Base-by-base conservation (phyloP, 768 basidiomycete genomes). In the Leucogyrophana mollusca region DNA sequence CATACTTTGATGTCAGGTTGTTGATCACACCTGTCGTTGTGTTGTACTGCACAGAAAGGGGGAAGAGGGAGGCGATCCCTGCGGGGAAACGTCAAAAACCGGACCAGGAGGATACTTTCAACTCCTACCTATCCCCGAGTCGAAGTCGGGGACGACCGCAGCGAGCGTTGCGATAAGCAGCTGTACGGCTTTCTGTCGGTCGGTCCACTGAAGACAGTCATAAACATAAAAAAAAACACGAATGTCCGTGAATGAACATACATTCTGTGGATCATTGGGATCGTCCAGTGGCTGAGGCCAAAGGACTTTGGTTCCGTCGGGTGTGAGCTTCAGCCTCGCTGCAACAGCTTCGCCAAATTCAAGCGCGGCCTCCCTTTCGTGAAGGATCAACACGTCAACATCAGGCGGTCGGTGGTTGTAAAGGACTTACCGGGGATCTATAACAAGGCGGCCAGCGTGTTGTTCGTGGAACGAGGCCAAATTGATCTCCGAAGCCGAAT, bases 261-360 rank as follows among this genome's bases (percentile, higher is more conserved):
- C 75, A 53, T 83, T 84, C 63, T 84, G 82, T 14, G 83, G 84
- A 54, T 86, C 83, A n/a, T 75, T 66, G 1, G 75, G 73, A 36
- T 79, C 73, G 40, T 84, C 78, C 1, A 76, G 73, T 2, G 85
- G 83, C 54, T 86, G 85, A 16, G 85, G 85, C 81, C 83, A 86
- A 0, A 87, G 72, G 9, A 86, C 75, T 40, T 73, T 80, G 14
- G 68, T 75, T 0, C 83, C 82, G 46, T 83, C 79, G 14, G 54
- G 48, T 4, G 78, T 73, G 6, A 83, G 67, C 69, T 86, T 86
- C 43, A 86, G 68, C 39, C 58, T 70, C 4, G 74, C 64, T 0
- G 83, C 81, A 32, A 82, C 58, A 3, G 65, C 65, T 18, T 77
- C 77, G 9, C 83, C 83, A 39, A 84, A 77, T 61, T 84, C 83